phyloP scores from a whole-genome alignment of 73 alveolate genomes.

The Vitrella brassicaformis region DNA sequence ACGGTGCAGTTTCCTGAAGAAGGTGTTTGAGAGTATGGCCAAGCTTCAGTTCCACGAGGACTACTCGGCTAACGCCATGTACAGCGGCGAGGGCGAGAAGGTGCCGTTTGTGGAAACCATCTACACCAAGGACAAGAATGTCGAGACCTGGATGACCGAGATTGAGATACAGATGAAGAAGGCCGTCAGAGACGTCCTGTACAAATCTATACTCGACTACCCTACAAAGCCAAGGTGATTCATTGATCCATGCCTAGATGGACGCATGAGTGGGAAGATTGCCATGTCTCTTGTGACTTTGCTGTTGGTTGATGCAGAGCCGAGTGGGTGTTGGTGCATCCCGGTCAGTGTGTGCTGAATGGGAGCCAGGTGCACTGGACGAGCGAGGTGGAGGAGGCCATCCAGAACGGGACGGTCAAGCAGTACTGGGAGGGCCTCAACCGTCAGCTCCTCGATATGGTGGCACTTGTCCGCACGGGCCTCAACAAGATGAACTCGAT shows the following conservation, averaged over 20 bases:
- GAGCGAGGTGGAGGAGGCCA: constrained; percentile 92
- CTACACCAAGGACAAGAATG: constrained; percentile 28
- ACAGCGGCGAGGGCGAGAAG: constrained; percentile 86
- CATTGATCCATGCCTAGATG: too few species aligned
- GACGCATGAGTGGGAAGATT: too few species aligned
- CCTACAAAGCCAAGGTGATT: constrained; percentile 52
- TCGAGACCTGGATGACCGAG: constrained; percentile 83
- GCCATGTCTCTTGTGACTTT: too few species aligned
- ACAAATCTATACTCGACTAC: constrained; percentile 77
- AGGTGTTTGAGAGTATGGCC: constrained; percentile 86
- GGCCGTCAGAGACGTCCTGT: constrained; percentile 77
- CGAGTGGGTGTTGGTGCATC: constrained; percentile 95
- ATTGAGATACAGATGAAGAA: constrained; percentile 82
- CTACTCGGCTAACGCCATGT: constrained; percentile 63
- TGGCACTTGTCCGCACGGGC: constrained; percentile 46
- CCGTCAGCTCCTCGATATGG: constrained; percentile 73
- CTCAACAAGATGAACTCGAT: constrained; percentile 54
- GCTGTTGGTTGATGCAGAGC: too few species aligned
- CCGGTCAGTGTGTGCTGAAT: constrained; percentile 95
- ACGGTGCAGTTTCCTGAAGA: constrained; percentile 38
- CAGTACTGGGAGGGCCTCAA: constrained; percentile 60
- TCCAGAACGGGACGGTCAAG: constrained; percentile 55
- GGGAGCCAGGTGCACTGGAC: constrained; percentile 98
- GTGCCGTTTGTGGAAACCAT: constrained; percentile 43
- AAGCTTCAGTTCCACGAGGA: constrained; percentile 67